Evolutionary conservation across 805 yeast genomes (phyloP), one percentile per base, ranked within the genome.

Genomic region (Candida ortonii): DNA sequence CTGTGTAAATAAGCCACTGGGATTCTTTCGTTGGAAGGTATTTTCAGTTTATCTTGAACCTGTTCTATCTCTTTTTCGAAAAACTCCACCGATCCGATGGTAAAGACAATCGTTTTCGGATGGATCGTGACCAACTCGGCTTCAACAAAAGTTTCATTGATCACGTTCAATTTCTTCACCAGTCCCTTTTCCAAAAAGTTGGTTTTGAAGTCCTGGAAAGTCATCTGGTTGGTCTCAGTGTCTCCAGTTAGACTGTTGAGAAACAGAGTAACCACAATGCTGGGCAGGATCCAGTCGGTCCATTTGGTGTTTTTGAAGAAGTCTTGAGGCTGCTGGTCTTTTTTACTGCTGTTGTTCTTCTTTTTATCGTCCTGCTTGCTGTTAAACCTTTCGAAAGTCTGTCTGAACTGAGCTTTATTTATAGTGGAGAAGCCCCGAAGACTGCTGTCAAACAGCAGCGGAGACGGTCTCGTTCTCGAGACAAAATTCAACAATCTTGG

Each of bases 191-290:
- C 84, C 41, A 93, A 68, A 51, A 80, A 80, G 29, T 79, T 70
- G 5, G 80, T 67, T 25, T 86, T 73, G 65, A 93, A 90, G 53
- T 90, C 95, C 64, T 93, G 97, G 82, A 88, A 93, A 2, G 96
- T 79, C 39, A 90, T 68, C 52, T 85, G 57, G 27, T 50, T 44
- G 11, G 42, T 32, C 22, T 46, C 57, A 6, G 40, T 30, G 7
- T 34, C 39, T 5, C 43, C 40, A 2, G 42, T 15, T 7, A 38
- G 25, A 14, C 47, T 42, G 21, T 47, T 42, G n/a, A 52, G 27
- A 14, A 55, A 22, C 11, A 50, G 26, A 1, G 59, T 43, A 17
- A 49, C 29, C 3, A 52, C 49, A 12, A 54, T n/a, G 3, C 60
- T 45, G 5, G 53, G 57, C 3, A 55, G 21, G 9, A 57, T 30